A percentile compares a stretch with the other conserved stretches of the same genome.
These are phyloP conservation scores for Neoboletus magnificus DNA, from an alignment of 768 basidiomycete genomes.

Conservation along the genomic window DNA sequence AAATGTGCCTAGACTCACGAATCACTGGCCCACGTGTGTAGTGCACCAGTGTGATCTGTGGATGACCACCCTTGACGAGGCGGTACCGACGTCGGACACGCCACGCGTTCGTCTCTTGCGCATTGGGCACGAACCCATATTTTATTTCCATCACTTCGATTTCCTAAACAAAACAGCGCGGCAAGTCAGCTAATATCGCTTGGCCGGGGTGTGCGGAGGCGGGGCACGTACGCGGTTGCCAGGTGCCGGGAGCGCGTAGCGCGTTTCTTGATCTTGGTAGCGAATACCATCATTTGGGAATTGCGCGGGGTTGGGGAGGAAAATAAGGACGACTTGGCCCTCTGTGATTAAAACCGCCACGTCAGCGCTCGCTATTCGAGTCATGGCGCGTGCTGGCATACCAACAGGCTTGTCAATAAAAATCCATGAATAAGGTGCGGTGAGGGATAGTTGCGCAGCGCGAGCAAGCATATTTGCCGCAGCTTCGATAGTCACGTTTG, in stretches of 20 bases:
- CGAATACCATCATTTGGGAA: conserved; percentile 78
- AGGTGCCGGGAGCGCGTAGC: conserved; percentile 46
- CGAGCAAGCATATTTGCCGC: conserved; percentile 61
- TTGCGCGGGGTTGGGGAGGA: conserved; percentile 51
- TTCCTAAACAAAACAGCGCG: conserved; percentile 44
- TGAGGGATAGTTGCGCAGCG: conserved; percentile 54
- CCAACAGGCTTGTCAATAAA: conserved; percentile 78
- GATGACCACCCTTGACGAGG: conserved; percentile 68
- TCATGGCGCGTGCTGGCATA: conserved; percentile 29
- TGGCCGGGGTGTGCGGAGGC: background rate
- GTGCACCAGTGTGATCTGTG: conserved; percentile 71
- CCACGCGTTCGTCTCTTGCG: conserved; percentile 58
- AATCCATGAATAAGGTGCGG: conserved; percentile 63
- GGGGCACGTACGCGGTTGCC: conserved; percentile 51
- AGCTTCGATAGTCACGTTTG: conserved; percentile 51
- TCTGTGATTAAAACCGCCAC: conserved; percentile 37
- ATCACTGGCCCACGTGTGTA: conserved; percentile 63
- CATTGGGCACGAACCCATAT: conserved; percentile 71
- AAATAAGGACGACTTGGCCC: conserved; percentile 65
- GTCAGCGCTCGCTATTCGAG: background rate
- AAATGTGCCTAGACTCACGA: conserved; percentile 44
- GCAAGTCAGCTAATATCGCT: background rate
- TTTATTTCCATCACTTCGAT: conserved; percentile 74
- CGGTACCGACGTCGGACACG: conserved; percentile 71
- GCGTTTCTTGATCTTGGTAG: conserved; percentile 70